Evolutionary conservation across 2,329 filamentous ascomycete genomes (phyloP).

Genomic region (Bipolaris bicolor): DNA sequence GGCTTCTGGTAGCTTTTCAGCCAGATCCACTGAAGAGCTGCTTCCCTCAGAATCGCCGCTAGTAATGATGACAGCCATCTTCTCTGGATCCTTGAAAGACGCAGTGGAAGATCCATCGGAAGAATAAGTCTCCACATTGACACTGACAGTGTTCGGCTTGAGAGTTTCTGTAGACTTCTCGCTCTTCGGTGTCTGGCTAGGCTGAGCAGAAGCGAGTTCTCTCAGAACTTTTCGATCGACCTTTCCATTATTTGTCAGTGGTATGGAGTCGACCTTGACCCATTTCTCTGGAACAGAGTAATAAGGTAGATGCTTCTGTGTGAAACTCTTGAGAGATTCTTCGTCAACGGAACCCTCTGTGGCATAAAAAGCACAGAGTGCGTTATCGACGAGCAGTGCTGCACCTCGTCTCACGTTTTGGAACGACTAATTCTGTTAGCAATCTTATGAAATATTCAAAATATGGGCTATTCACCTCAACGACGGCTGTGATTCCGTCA

Average conservation of each 20-base stretch:
- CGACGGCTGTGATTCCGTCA: slow-evolving; percentile 57
- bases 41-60: slow-evolving; percentile 21
- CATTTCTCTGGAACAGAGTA: slow-evolving; percentile 60
- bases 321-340: slow-evolving; percentile 49
- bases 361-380: slow-evolving; percentile 60
- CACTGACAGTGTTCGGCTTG: background rate
- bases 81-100: slow-evolving; percentile 11
- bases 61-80: slow-evolving; percentile 12
- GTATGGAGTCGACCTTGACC: slow-evolving; percentile 53
- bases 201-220: slow-evolving; percentile 23
- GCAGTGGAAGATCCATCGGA: background rate
- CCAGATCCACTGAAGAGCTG: slow-evolving; percentile 13
- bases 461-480: slow-evolving; percentile 22
- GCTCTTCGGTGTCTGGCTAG: slow-evolving; percentile 8
- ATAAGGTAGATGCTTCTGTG: slow-evolving; percentile 57
- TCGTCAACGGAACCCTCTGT: slow-evolving; percentile 39
- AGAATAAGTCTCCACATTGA: background rate
- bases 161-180: background rate
- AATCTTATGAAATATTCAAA: background rate
- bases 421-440: slow-evolving; percentile 39
- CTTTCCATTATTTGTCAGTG: slow-evolving; percentile 63
- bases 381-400: slow-evolving; percentile 55
- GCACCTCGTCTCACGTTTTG: slow-evolving; percentile 57
- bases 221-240: slow-evolving; percentile 59
- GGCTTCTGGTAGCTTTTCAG: slow-evolving; percentile 22